Base-by-base conservation (phyloP, 768 basidiomycete genomes). In the Boletus tomentosulus region DNA sequence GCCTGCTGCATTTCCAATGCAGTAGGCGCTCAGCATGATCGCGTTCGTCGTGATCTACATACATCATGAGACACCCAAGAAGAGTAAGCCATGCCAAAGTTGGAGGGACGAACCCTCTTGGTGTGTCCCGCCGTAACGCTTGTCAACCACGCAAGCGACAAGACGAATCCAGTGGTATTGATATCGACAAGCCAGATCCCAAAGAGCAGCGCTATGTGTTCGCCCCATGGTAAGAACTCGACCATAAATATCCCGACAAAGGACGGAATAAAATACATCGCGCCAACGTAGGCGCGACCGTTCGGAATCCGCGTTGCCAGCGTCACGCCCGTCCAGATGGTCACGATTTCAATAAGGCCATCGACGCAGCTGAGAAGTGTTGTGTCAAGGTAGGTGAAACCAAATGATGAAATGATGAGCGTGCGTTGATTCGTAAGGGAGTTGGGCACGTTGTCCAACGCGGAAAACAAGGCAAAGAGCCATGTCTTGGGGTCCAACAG, bases 11-110 rank as follows among this genome's bases (percentile, higher is more conserved):
- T 90, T 89, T 9, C 82, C 81, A 22, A 83, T 56, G 58, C 82
- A 83, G 62, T 89, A 91, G 1, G 86, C 84, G 41, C 78, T 78
- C 11, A 91, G 75, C 77, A 89, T 79, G 57, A 91, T 82, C 0
- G 89, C 86, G 61, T 90, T 89, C 0, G 69, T 71, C 37, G 61
- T 66, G 11, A 69, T 31, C 60, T 71, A 47, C 34, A 31, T 68
- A 39, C 31, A 25, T 25, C 46, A 13, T 13, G 31, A 33, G 9
- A 15, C 19, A 31, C 48, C 11, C 31, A 24, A 49, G 30, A 50
- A 24, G 5, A 24, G 25, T 6, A 24, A 33, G 38, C 1, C 22
- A 16, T 0, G 11, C 15, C 16, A 1, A 15, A 39, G 9, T 46
- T 13, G 7, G 7, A 73, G 6, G 1, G 28, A 22, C 87, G 85